Percentiles rank a stretch among this genome's conserved stretches.
phyloP scores from a whole-genome alignment of 176 grass and related monocot genomes.

The Lolium rigidum region DNA sequence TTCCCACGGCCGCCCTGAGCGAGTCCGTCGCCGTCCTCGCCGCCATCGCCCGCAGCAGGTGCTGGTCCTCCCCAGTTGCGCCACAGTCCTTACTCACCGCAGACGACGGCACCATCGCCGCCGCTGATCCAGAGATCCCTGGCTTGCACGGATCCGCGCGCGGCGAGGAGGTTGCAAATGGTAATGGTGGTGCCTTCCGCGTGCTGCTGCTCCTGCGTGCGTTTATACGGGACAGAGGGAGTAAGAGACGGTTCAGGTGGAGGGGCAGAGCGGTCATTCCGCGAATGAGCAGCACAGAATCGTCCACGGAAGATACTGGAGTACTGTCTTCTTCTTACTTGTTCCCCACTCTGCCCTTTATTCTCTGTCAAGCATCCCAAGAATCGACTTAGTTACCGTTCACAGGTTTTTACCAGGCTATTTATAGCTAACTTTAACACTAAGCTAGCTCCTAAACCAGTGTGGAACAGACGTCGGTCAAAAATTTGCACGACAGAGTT shows the following conservation, averaged over 20 bases:
- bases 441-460: background rate
- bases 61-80: background rate
- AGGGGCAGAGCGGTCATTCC: background rate
- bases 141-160: background rate
- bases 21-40: constrained; percentile 48
- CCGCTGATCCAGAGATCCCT: background rate
- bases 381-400: no score
- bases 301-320: constrained; percentile 20
- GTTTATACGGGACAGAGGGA: no score
- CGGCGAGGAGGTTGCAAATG: constrained; percentile 22
- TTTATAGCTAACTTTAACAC: background rate
- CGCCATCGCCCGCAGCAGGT: constrained; percentile 48
- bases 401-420: background rate
- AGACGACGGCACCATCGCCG: constrained; percentile 34
- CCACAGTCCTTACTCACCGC: constrained; percentile 15
- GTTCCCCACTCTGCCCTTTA: background rate
- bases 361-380: background rate
- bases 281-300: background rate
- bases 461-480: no score
- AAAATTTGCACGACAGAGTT: no score
- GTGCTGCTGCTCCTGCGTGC: background rate
- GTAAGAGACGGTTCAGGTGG: constrained; percentile 26
- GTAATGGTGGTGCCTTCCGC: constrained; percentile 2
- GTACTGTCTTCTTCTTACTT: background rate
- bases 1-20: constrained; percentile 39